A percentile compares a stretch with the other conserved stretches of the same genome.
Conservation (phyloP, 805 yeast species). For the Nakazawaea wickerhamii region DNA sequence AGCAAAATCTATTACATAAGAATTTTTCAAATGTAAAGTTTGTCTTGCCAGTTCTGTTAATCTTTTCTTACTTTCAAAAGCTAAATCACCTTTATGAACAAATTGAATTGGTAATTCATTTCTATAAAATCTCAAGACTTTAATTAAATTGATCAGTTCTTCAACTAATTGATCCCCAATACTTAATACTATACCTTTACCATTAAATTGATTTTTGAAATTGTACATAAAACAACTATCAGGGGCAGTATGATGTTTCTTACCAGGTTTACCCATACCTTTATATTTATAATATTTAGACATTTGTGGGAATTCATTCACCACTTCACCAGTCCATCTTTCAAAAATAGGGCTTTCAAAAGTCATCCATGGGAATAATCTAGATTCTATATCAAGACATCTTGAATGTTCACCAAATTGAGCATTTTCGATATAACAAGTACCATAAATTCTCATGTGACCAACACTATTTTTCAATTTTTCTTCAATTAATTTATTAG, state of each 20-base stretch:
- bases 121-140: conserved; percentile 44
- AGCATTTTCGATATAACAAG: conserved; percentile 30
- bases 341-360: conserved; percentile 33
- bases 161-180: conserved; percentile 40
- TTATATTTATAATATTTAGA: conserved; percentile 17
- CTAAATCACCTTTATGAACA: conserved; percentile 37
- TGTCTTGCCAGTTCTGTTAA: conserved; percentile 32
- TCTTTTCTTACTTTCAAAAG: conserved; percentile 27
- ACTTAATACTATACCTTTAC: conserved; percentile 52
- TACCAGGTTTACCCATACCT: conserved; percentile 8
- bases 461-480: conserved; percentile 35
- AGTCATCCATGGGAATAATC: conserved; percentile 38
- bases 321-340: conserved; percentile 31
- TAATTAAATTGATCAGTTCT: conserved; percentile 42
- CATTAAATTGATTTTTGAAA: conserved; percentile 27
- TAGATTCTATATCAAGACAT: conserved; percentile 31
- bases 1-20: conserved; percentile 18
- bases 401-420: conserved; percentile 5
- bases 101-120: conserved; percentile 47
- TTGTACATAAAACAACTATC: conserved; percentile 24
- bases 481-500: conserved; percentile 8
- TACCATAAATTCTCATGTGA: conserved; percentile 39
- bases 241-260: neutral
- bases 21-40: conserved; percentile 13
- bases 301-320: conserved; percentile 27